These are phyloP conservation scores for Discostella stelligeroides DNA, from an alignment of 108 stramenopile genomes.

Conservation along the genomic window DNA sequence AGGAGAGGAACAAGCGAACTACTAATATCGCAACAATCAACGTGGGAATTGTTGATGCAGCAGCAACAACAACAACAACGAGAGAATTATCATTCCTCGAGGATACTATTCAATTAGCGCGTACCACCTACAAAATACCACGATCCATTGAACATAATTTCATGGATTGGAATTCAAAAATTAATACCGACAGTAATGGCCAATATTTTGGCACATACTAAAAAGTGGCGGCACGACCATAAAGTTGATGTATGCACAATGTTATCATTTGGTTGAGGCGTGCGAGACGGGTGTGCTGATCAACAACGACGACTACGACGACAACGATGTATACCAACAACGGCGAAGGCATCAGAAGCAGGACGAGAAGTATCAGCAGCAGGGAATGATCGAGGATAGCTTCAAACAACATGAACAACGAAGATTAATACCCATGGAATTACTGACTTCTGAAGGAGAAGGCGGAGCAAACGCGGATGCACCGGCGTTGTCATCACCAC, in stretches of 20 bases:
- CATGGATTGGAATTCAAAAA: conserved; percentile 22
- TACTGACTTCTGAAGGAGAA: too few species aligned
- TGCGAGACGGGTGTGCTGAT: conserved; percentile 41
- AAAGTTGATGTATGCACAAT: conserved; percentile 48
- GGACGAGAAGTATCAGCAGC: background rate
- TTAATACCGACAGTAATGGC: background rate
- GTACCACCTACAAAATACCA: conserved; percentile 45
- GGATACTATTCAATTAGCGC: too few species aligned
- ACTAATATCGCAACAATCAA: too few species aligned
- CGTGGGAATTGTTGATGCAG: too few species aligned
- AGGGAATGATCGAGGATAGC: background rate
- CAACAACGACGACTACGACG: background rate
- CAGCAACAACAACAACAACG: too few species aligned
- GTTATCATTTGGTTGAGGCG: conserved; percentile 42
- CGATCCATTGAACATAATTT: conserved; percentile 22
- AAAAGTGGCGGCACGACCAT: conserved; percentile 54
- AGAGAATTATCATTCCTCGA: too few species aligned
- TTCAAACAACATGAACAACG: too few species aligned
- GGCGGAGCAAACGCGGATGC: too few species aligned
- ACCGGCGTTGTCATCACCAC: too few species aligned
- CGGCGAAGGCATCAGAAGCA: background rate
- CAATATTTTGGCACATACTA: conserved; percentile 55
- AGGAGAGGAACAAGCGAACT: too few species aligned
- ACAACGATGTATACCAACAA: background rate
- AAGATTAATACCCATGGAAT: too few species aligned